Percentiles rank a stretch among this genome's conserved stretches.
phyloP scores from a whole-genome alignment of 176 grass and related monocot genomes.

The Melocanna baccifera region DNA sequence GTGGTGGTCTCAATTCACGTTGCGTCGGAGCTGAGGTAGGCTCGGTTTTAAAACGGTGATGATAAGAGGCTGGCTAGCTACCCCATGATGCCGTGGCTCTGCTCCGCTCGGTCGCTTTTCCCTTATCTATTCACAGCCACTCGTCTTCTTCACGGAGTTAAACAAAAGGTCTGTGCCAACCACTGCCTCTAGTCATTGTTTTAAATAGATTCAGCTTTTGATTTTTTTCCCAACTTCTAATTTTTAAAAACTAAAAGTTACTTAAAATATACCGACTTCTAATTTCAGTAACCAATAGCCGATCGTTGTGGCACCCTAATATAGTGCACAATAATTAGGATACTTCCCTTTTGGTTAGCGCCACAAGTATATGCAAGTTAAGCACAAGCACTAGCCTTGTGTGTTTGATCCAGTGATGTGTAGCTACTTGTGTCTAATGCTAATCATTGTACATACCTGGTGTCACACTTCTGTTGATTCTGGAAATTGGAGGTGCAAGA shows the following conservation, averaged over 20 bases:
- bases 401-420: conserved; percentile 17
- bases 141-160: not conserved
- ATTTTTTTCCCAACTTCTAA: no score
- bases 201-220: no score
- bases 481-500: not conserved
- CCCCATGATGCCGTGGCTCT: not conserved
- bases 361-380: not conserved
- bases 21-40: not conserved
- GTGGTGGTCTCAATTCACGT: not conserved
- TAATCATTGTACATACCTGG: conserved; percentile 5
- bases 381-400: not conserved
- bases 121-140: not conserved
- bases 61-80: not conserved
- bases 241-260: no score
- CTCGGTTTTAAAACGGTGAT: not conserved
- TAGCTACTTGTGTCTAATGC: not conserved
- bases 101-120: conserved; percentile 17
- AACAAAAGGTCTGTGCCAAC: no score
- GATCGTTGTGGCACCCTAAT: not conserved
- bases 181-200: no score
- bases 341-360: not conserved
- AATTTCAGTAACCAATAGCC: no score
- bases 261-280: no score
- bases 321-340: conserved; percentile 19
- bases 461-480: not conserved